Evolutionary conservation across 805 yeast species (phyloP), one percentile per base, ranked within the genome.

Genomic region (Ogataea salicorniae): DNA sequence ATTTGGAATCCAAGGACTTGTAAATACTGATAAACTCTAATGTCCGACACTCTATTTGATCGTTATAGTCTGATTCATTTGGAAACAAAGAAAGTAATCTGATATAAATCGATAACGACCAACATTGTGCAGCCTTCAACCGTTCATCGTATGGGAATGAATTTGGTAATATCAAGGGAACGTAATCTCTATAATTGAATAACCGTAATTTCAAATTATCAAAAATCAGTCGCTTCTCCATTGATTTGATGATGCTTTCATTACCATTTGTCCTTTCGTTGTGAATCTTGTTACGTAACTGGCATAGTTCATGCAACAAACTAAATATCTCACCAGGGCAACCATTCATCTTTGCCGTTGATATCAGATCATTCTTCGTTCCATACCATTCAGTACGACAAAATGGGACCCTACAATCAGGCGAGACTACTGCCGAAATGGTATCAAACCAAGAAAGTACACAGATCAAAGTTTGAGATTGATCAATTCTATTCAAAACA

Each of bases 361-460:
- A 76, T 5, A 74, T 67, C 11, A 58, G 56, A 47, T 70, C 74
- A 26, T 60, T 54, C 44, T 63, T 67, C 8, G 68, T 62, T 2
- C 83, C 83, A 53, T 76, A 78, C 81, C 82, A 79, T 17, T 62
- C 69, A 9, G 76, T 74, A 29, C 69, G 72, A 59, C 81, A 77
- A 47, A 65, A 77, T 0, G 84, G 83, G 31, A 77, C 55, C 16
- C 84, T 61, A 53, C 78, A 77, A 58, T 79, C 83, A 1, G 83
- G 79, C 0, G 82, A 76, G 2, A 75, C 77, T 14, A 79, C 63
- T 1, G 83, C 80, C 29, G 77, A 65, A 5, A 79, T 75, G 0
- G 83, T 79, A 52, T 79, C 84, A 57, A 75, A 79, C 84, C 84
- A 79, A 0, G 81, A 73, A 15, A 79, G 57, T n/a, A 76, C 79